Evolutionary conservation across 441 rosid genomes (phyloP), one percentile per base, ranked within the genome.

Genomic region (Theobroma grandiflorum): DNA sequence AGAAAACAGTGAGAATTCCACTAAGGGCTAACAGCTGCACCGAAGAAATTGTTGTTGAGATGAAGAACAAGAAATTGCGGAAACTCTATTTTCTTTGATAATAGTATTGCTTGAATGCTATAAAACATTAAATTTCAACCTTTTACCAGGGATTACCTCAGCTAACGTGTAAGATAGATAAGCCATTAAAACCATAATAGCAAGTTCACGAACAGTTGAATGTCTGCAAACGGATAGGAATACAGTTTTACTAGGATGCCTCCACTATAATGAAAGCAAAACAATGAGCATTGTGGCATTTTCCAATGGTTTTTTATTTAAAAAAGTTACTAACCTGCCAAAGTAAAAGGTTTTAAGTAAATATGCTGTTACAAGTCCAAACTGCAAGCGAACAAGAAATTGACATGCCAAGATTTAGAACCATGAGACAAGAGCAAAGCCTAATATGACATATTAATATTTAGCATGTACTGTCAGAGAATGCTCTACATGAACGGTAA

Each of bases 1-100:
- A 92, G 97, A 93, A 96, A 69, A 96, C 97, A 0, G 98, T 91
- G 73, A 93, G 96, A 78, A 96, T 93, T 70, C 99, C 98, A 72
- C 99, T 94, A 74, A 96, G 86, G 50, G 87, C 88, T 74, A 92
- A 85, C 82, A 94, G 90, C 99, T 93, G 89, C 88, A 89, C 16
- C 16, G 31, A 52, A 8, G 45, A 52, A 52, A 72, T 33, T 18
- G 61, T 26, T 6, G 61, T 49, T 50, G 7, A 31, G 8, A 67
- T 8, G 11, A 0, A 14, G 74, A 47, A 69, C 58, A 14, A 14
- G 38, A 69, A 45, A 71, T 15, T 26, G n/a, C 38, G 14, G 38
- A 49, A 58, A 57, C 37, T 49, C 59, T 4, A 31, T 8, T 67
- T 22, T 10, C 10, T 38, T 42, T 20, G 14, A 6, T 58, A 8